Percentiles rank a stretch among this genome's conserved stretches.
Evolutionary conservation across 331 rosid species (phyloP).

Genomic region (Rosa hybrid): DNA sequence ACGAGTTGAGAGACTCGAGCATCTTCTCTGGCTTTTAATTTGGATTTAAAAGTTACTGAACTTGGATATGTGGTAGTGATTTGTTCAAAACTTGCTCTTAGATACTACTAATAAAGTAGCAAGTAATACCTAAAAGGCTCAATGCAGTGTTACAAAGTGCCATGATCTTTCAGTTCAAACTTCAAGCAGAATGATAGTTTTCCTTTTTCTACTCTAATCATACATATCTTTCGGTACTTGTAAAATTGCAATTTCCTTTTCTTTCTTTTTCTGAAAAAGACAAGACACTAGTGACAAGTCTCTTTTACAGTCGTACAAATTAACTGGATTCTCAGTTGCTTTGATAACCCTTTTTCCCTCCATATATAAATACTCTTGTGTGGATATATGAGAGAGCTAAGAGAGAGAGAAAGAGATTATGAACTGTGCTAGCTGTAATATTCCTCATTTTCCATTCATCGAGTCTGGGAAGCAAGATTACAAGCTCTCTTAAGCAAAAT

Average conservation of each 20-base stretch:
- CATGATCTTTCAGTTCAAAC: neutral
- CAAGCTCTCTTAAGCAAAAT: neutral
- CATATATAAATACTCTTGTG: neutral
- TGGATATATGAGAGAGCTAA: neutral
- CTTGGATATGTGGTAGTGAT: neutral
- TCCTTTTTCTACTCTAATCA: neutral
- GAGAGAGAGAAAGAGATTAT: neutral
- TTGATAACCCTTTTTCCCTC: neutral
- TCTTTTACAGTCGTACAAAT: constrained; percentile 2
- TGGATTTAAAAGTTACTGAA: neutral
- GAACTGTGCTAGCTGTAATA: neutral
- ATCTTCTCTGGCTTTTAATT: neutral
- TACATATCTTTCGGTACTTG: neutral
- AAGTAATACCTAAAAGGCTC: neutral
- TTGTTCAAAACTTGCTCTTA: neutral
- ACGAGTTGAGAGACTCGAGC: neutral
- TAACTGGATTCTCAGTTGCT: neutral
- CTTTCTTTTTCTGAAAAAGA: neutral
- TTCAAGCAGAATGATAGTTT: neutral
- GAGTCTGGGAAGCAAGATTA: neutral
- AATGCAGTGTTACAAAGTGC: neutral
- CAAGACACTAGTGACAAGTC: constrained; percentile 5
- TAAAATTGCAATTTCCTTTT: neutral
- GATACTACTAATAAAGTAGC: no score
- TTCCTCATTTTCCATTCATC: neutral